These are phyloP conservation scores for Byssochlamys sp. DNA, from an alignment of 2,329 filamentous ascomycete genomes.

Conservation along the genomic window DNA sequence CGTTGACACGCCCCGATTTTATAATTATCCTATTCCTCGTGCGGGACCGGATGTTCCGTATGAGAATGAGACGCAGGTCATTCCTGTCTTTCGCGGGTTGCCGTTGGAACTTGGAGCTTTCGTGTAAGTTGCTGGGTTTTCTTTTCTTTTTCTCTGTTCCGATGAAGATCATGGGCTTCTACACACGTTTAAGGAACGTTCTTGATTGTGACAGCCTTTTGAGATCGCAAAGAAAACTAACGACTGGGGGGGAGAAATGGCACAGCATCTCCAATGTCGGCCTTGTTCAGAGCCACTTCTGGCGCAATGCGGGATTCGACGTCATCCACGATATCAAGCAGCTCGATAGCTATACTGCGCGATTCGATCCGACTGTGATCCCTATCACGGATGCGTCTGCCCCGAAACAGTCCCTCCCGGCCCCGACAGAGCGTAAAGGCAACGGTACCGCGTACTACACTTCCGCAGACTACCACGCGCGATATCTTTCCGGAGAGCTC, in stretches of 20 bases:
- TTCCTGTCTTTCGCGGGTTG: constrained; percentile 61
- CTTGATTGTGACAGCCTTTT: not conserved
- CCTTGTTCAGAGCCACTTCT: constrained; percentile 56
- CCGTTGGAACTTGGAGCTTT: constrained; percentile 53
- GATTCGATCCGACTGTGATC: constrained; percentile 51
- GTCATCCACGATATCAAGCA: constrained; percentile 46
- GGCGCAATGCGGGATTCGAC: constrained; percentile 60
- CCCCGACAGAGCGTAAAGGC: constrained; percentile 26
- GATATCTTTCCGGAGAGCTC: constrained; percentile 59
- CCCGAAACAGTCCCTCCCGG: constrained; percentile 7
- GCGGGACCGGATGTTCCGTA: constrained; percentile 37
- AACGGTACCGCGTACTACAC: constrained; percentile 50
- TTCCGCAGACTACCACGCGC: constrained; percentile 64
- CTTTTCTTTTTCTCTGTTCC: not conserved
- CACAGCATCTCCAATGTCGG: constrained; percentile 50
- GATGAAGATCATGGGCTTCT: not conserved
- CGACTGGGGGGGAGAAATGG: not conserved
- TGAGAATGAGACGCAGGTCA: constrained; percentile 46
- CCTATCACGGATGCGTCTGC: constrained; percentile 23
- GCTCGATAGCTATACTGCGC: constrained; percentile 45
- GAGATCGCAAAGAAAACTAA: not conserved
- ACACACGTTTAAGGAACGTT: too few species aligned
- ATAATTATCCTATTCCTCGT: constrained; percentile 29
- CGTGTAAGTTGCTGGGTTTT: constrained; percentile 40
- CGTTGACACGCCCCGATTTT: constrained; percentile 12